Evolutionary conservation across 352 stramenopile genomes (phyloP), one percentile per base, ranked within the genome.

Genomic region (Pythium myriotylum): DNA sequence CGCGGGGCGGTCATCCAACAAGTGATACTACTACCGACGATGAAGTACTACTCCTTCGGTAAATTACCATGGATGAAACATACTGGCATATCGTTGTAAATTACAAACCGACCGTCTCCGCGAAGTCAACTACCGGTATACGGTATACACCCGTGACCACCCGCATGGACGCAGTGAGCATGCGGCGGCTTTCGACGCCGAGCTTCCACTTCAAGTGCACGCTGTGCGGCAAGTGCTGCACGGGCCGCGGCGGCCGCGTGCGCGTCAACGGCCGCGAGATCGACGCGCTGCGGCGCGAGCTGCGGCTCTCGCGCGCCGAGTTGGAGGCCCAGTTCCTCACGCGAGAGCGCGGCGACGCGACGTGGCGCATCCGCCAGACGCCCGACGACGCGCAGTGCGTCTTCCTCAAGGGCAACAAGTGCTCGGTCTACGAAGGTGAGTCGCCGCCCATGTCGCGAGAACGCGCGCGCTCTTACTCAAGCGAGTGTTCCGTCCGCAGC

Each of bases 161-260:
- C n/a, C n/a, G n/a, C n/a, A n/a, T n/a, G n/a, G n/a, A n/a, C n/a
- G n/a, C n/a, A n/a, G 10, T 35, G 5, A 35, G 5, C 29, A 35
- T 35, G 29, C 29, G 29, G 29, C 29, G 29, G 29, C 29, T 49
- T 14, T 49, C 42, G 14, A 29, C 23, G 5, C 81, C 19, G 16
- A 52, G 48, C 41, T 76, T 92, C 35, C 66, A 68, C 14, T 94
- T 94, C 66, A 75, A 73, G 24, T 94, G 84, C 65, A 92, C 81
- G 26, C 70, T 73, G 9, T 94, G 84, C 56, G 84, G 81, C 70
- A 88, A 89, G 59, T 94, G 84, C 63, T 94, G 84, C 60, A 92
- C 82, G 4, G 84, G 84, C 2, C 75, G 57, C 50, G 81, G 82
- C 40, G 84, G 84, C 24, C 76, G 70, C 24, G 84, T 91, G 51